Evolutionary conservation across 2,329 filamentous ascomycete species (phyloP), one percentile per base, ranked within the genome.

Genomic region (Phaeosphaeriaceae sp.): DNA sequence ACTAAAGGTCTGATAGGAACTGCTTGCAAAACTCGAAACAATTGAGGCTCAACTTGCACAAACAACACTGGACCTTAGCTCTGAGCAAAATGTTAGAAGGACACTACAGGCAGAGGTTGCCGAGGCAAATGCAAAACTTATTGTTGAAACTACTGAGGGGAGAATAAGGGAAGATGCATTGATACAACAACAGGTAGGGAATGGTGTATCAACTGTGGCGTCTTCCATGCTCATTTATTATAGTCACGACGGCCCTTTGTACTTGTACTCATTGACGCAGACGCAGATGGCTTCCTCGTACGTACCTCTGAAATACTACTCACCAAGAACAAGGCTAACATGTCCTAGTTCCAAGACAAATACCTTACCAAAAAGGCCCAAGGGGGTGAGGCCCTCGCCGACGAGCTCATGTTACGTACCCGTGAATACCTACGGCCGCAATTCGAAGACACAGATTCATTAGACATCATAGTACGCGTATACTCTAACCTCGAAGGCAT

Each of bases 401-500:
- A 73, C 33, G 70, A 73, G 40, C 56, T 73, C 11, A 61, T 71
- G 30, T 58, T 67, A 26, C 61, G 67, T 8, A 64, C 59, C 36
- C 63, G 68, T 35, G 69, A 73, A 50, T 72, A 72, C 46, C 60
- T 73, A 8, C 62, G 68, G n/a, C 63, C 66, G 13, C 61, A 65
- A 11, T 70, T 61, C 36, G 64, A 70, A 44, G 70, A 73, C 56
- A 66, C 67, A 40, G 70, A 73, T 18, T 49, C 58, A 2, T 29
- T 73, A 9, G 70, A 73, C 30, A 66, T 73, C 17, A 52, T 73
- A 2, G 67, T 73, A 6, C 60, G 70, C 3, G 60, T 71, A 6
- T 73, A 71, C 37, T 65, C 67, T 11, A 73, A 73, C 37, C 62
- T 72, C 2, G 70, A 73, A 50, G 69, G 69, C 11, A 66, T 72